Conservation (phyloP, 2,329 filamentous ascomycete species). For the Saccharata proteae region DNA sequence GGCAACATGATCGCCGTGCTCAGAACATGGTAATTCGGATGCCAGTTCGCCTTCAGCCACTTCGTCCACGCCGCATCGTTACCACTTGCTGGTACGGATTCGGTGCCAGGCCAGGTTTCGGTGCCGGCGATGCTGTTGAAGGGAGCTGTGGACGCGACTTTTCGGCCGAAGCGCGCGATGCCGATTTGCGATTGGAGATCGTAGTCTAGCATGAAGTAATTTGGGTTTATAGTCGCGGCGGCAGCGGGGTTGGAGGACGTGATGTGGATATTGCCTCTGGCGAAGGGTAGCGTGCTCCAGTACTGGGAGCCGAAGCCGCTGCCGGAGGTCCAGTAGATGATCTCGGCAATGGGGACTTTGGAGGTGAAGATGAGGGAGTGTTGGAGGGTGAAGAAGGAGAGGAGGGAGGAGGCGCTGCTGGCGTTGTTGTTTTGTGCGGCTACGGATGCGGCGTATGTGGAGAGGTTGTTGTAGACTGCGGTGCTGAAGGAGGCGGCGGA, state of each 20-base stretch:
- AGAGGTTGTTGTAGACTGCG: constrained; percentile 10
- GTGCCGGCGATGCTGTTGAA: constrained; percentile 15
- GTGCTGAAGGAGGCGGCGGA: constrained; percentile 12
- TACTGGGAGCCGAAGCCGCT: constrained; percentile 1
- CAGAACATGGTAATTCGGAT: constrained; percentile 20
- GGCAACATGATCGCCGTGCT: constrained; percentile 22
- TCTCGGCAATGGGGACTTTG: constrained; percentile 22
- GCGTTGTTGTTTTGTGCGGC: constrained; percentile 6
- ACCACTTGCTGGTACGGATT: constrained; percentile 11
- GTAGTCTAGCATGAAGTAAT: constrained; percentile 32
- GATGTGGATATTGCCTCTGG: constrained; percentile 30
- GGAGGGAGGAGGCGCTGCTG: not conserved
- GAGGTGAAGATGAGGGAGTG: constrained; percentile 27
- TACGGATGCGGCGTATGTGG: constrained; percentile 11
- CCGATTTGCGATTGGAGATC: constrained; percentile 27
- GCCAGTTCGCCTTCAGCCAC: constrained; percentile 11
- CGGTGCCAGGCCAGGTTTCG: constrained; percentile 12
- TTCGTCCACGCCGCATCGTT: constrained; percentile 12
- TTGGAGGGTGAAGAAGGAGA: constrained; percentile 17
- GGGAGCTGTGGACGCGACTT: constrained; percentile 18
- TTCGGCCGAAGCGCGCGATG: constrained; percentile 21
- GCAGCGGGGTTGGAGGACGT: constrained; percentile 21
- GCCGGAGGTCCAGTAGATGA: constrained; percentile 1
- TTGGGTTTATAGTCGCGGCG: constrained; percentile 30
- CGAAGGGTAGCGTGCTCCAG: constrained; percentile 3